Conservation (phyloP, 108 stramenopile species). For the Pseudonitzschia pungens region DNA sequence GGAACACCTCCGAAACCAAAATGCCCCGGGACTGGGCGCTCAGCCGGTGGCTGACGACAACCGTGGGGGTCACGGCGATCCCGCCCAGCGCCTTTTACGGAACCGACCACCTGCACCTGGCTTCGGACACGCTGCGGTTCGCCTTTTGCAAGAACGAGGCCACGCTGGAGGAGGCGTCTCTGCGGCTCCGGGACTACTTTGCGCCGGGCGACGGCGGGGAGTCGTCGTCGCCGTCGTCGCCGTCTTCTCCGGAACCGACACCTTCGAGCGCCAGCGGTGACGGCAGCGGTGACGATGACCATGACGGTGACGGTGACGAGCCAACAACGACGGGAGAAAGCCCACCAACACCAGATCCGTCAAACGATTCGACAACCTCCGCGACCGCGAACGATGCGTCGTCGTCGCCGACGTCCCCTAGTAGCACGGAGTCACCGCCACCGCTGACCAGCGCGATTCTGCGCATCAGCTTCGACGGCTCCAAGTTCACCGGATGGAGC, state of each 20-base stretch:
- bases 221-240: too few relatives aligned
- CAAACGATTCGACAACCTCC: too few relatives aligned
- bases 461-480: conserved; percentile 73
- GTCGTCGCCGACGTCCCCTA: too few relatives aligned
- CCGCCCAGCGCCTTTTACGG: conserved; percentile 86
- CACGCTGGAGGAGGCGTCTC: conserved; percentile 40
- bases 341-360: too few relatives aligned
- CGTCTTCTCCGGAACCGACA: not conserved
- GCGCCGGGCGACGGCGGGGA: not conserved
- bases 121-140: conserved; percentile 71
- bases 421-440: not conserved
- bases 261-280: too few relatives aligned
- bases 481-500: conserved; percentile 75
- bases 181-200: conserved; percentile 26
- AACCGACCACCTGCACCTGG: conserved; percentile 41
- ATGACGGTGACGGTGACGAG: too few relatives aligned
- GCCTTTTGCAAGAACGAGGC: conserved; percentile 92
- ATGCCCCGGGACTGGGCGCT: conserved; percentile 83
- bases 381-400: too few relatives aligned
- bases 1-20: too few relatives aligned
- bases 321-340: too few relatives aligned
- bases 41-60: conserved; percentile 78
- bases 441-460: conserved; percentile 55
- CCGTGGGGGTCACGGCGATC: conserved; percentile 81
- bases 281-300: too few relatives aligned